These are phyloP conservation scores for Candida glucosophila DNA, from an alignment of 1,139 yeast species.

Conservation along the genomic window DNA sequence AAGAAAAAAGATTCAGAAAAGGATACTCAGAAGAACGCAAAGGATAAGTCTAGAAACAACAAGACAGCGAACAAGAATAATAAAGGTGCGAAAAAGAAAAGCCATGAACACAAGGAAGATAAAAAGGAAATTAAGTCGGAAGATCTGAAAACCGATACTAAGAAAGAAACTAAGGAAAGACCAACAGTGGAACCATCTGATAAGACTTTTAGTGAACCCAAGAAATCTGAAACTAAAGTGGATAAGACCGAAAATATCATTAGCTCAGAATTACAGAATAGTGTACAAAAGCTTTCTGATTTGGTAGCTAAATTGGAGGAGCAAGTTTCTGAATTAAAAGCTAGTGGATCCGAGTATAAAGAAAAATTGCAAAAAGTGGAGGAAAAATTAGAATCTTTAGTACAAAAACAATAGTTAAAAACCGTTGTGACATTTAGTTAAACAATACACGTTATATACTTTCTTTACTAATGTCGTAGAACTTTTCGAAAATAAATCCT, in stretches of 20 bases:
- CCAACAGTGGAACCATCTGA: conserved; percentile 26
- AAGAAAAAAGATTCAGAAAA: conserved; percentile 6
- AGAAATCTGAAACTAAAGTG: conserved; percentile 9
- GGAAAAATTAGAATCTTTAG: conserved; percentile 31
- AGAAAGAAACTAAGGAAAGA: conserved; percentile 20
- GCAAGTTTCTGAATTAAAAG: conserved; percentile 42
- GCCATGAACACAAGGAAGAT: conserved; percentile 9
- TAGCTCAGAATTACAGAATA: conserved; percentile 52
- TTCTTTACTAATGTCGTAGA: conserved; percentile 42
- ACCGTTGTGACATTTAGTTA: conserved; percentile 1
- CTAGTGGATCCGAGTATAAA: conserved; percentile 55
- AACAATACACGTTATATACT: conserved; percentile 4
- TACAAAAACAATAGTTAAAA: conserved; percentile 4
- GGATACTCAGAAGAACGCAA: not conserved
- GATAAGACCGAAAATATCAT: conserved; percentile 17
- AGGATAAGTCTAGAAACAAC: too few species aligned
- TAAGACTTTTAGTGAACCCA: conserved; percentile 6
- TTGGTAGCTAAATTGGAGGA: conserved; percentile 50
- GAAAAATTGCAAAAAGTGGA: conserved; percentile 42
- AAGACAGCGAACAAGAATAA: conserved; percentile 8
- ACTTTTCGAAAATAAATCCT: conserved; percentile 63
- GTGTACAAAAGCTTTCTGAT: conserved; percentile 55
- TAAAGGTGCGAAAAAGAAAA: conserved; percentile 7
- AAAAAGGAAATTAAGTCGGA: conserved; percentile 9
- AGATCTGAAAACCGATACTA: conserved; percentile 7